Evolutionary conservation across 257 asterid species (phyloP).

Genomic region (Gardenia jasminoides): DNA sequence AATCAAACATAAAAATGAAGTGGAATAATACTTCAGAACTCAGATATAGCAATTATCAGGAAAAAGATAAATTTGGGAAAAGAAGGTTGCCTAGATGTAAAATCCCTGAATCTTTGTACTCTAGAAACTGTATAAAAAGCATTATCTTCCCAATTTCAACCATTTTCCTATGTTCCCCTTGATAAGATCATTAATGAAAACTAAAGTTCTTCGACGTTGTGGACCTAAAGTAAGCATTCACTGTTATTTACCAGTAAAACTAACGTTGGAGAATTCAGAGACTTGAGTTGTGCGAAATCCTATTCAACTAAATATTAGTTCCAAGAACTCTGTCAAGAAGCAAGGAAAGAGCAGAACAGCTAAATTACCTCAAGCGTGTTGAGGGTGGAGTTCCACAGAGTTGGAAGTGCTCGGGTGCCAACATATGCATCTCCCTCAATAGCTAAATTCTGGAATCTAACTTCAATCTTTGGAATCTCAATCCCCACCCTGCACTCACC

Average conservation of each 20-base stretch:
- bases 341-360: not conserved
- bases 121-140: not conserved
- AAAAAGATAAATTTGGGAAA: not conserved
- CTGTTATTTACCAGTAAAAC: not conserved
- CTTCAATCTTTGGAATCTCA: constrained; percentile 82
- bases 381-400: constrained; percentile 69
- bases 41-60: not conserved
- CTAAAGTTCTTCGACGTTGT: not conserved
- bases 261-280: not conserved
- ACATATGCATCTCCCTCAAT: constrained; percentile 81
- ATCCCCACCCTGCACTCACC: constrained; percentile 60
- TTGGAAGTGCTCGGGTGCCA: constrained; percentile 87
- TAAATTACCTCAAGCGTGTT: constrained; percentile 63
- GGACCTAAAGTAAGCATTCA: not conserved
- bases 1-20: constrained; percentile 11
- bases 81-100: not conserved
- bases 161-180: not conserved
- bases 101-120: not conserved
- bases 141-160: not conserved
- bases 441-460: constrained; percentile 63
- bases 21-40: constrained; percentile 2
- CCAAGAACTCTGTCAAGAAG: not conserved
- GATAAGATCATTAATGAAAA: not conserved
- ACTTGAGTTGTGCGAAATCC: not conserved
- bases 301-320: not conserved